A percentile compares a stretch with the other conserved stretches of the same genome.
These are phyloP conservation scores for Aspergillus puulaauensis DNA, from an alignment of 2,329 filamentous ascomycete species.

Conservation along the genomic window DNA sequence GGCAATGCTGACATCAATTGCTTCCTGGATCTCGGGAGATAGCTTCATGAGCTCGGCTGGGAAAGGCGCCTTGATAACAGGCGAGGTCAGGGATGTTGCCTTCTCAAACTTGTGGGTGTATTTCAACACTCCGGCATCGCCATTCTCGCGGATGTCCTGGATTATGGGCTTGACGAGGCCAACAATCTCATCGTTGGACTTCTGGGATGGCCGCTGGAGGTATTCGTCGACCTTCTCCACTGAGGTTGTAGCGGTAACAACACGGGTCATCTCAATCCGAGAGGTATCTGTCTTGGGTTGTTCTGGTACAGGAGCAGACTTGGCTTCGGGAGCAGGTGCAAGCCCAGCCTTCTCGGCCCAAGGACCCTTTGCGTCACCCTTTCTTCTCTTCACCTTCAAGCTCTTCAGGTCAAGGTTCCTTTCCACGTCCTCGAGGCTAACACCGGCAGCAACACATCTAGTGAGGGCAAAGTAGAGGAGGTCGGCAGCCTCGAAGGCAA, in stretches of 20 bases:
- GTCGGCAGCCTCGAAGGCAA: conserved; percentile 93
- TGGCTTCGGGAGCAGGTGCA: conserved; percentile 47
- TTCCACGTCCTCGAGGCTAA: conserved; percentile 85
- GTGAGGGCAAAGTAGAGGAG: conserved; percentile 94
- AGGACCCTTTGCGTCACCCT: conserved; percentile 89
- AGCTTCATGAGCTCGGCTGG: conserved; percentile 82
- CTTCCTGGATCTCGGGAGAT: conserved; percentile 76
- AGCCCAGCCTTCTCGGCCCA: conserved; percentile 85
- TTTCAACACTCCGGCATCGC: conserved; percentile 82
- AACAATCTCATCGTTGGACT: conserved; percentile 90
- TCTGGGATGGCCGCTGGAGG: conserved; percentile 86
- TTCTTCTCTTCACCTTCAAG: conserved; percentile 88
- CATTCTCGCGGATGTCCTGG: conserved; percentile 76
- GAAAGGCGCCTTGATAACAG: conserved; percentile 88
- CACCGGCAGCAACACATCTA: conserved; percentile 81
- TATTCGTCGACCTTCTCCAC: conserved; percentile 67
- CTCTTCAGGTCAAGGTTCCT: conserved; percentile 91
- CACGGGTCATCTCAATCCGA: conserved; percentile 79
- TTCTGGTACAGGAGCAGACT: conserved; percentile 47
- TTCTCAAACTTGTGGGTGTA: conserved; percentile 99
- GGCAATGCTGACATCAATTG: conserved; percentile 91
- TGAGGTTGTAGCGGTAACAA: conserved; percentile 66
- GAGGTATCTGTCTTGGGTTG: conserved; percentile 42
- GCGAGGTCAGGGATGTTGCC: conserved; percentile 83
- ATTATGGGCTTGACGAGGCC: conserved; percentile 90